A percentile compares a stretch with the other conserved stretches of the same genome.
phyloP scores from a whole-genome alignment of 2,329 filamentous ascomycete species.

The Diplodia seriata region DNA sequence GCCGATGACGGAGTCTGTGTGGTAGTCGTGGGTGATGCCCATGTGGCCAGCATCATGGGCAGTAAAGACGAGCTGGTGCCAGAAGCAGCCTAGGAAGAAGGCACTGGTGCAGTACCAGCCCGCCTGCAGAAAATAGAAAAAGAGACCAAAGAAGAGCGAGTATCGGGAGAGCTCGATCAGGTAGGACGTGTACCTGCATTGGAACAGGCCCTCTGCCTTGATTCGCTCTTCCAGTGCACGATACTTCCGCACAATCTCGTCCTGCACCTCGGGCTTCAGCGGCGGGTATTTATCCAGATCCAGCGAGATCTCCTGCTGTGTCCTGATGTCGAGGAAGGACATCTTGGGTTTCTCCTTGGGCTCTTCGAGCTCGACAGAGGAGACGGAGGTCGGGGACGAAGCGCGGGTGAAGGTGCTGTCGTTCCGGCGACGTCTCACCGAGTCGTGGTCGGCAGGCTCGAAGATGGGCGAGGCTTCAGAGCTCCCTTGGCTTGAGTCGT shows the following conservation, averaged over 20 bases:
- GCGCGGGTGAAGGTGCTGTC: slow-evolving; percentile 48
- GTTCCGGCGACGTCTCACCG: slow-evolving; percentile 47
- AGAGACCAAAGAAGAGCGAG: slow-evolving; percentile 67
- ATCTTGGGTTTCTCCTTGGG: slow-evolving; percentile 50
- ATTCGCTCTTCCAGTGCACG: slow-evolving; percentile 77
- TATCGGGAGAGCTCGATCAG: slow-evolving; percentile 78
- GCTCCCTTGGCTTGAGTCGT: slow-evolving; percentile 45
- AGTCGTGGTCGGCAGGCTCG: slow-evolving; percentile 53
- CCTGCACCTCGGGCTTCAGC: slow-evolving; percentile 75
- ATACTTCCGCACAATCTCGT: slow-evolving; percentile 79
- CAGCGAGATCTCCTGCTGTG: slow-evolving; percentile 74
- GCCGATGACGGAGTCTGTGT: slow-evolving; percentile 81
- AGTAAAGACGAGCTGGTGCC: slow-evolving; percentile 94
- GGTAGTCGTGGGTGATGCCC: slow-evolving; percentile 93
- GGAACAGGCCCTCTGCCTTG: slow-evolving; percentile 75
- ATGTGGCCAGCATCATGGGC: slow-evolving; percentile 97
- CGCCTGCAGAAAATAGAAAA: slow-evolving; percentile 57
- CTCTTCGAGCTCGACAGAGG: slow-evolving; percentile 56
- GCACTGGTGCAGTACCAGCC: slow-evolving; percentile 66
- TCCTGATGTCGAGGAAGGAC: slow-evolving; percentile 74
- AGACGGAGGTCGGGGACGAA: slow-evolving; percentile 67
- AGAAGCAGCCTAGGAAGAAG: slow-evolving; percentile 78
- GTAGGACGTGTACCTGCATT: slow-evolving; percentile 85
- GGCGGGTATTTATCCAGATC: slow-evolving; percentile 83
- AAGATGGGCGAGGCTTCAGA: slow-evolving; percentile 68